These are phyloP conservation scores for Podosphaera fusca DNA, from an alignment of 2,329 filamentous ascomycete species.

Conservation along the genomic window DNA sequence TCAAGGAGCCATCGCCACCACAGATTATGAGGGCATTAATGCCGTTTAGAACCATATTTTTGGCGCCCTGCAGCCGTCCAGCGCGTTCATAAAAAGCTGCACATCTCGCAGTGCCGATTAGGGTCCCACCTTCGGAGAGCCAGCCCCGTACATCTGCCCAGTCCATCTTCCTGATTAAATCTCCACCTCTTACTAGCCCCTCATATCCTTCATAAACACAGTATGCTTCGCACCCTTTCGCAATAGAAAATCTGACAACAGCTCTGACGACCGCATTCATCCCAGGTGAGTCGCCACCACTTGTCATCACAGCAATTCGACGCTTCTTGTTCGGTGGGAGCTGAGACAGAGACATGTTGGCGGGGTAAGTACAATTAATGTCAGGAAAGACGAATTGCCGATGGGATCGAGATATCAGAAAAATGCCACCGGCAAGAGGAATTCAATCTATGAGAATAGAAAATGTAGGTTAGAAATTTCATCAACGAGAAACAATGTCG, in stretches of 20 bases:
- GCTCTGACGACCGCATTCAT: conserved; percentile 54
- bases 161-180: conserved; percentile 66
- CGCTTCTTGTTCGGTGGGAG: conserved; percentile 13
- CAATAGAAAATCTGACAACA: conserved; percentile 74
- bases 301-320: conserved; percentile 46
- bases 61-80: conserved; percentile 65
- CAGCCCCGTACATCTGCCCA: conserved; percentile 93
- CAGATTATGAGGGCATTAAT: conserved; percentile 95
- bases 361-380: neutral
- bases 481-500: too few species aligned
- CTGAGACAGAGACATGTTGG: conserved; percentile 10
- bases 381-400: neutral
- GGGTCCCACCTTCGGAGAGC: conserved; percentile 78
- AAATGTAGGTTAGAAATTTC: neutral
- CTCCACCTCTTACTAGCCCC: conserved; percentile 70
- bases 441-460: neutral
- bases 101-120: conserved; percentile 88
- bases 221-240: conserved; percentile 58
- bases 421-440: neutral
- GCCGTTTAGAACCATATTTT: conserved; percentile 79
- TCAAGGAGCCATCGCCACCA: conserved; percentile 88
- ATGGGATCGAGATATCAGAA: neutral
- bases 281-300: conserved; percentile 50
- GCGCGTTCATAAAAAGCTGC: conserved; percentile 76
- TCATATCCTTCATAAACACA: conserved; percentile 90